Evolutionary conservation across 2,329 filamentous ascomycete species (phyloP), one percentile per base, ranked within the genome.

Genomic region (Sclerotiophoma versabilis): DNA sequence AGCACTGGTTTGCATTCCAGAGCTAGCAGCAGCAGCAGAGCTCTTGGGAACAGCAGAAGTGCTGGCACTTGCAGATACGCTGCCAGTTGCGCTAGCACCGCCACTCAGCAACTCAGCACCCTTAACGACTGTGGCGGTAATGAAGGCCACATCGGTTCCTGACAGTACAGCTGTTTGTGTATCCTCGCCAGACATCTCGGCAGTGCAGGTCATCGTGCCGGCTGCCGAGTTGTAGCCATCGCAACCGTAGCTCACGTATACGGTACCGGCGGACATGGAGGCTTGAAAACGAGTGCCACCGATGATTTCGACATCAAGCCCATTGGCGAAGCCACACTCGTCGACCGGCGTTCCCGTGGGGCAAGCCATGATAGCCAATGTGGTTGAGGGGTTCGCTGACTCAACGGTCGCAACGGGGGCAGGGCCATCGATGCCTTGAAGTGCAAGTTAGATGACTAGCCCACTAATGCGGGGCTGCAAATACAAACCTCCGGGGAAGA

Each of bases 291-390:
- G 51, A 42, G 48, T 60, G 23, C 46, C 50, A 33, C 54, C 47
- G 50, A 64, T 50, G 41, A 58, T 53, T 4, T 49, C 37, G 30
- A 63, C 60, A 10, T 60, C 49, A 23, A 65, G 34, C 17, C 67
- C 67, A 2, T 56, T 47, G 27, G 66, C 67, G 50, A 59, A 69
- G 37, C 68, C 67, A 39, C 70, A 73, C 12, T 71, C 65, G 10
- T 44, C 48, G 19, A 44, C 17, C 30, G 63, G 62, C 22, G 44
- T 49, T 15, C 48, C 55, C 5, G 63, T 64, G 23, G 68, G 64
- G 36, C 68, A 71, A 4, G 62, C 58, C 20, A 71, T 49, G 29
- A 49, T 50, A 19, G 67, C 64, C 22, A 60, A 56, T 17, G 68
- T 71, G 8, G 66, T 65, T 22, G 59, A 58, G 11, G 63, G 59